These are phyloP conservation scores for Fusarium annulatum DNA, from an alignment of 2,329 filamentous ascomycete genomes.

Conservation along the genomic window DNA sequence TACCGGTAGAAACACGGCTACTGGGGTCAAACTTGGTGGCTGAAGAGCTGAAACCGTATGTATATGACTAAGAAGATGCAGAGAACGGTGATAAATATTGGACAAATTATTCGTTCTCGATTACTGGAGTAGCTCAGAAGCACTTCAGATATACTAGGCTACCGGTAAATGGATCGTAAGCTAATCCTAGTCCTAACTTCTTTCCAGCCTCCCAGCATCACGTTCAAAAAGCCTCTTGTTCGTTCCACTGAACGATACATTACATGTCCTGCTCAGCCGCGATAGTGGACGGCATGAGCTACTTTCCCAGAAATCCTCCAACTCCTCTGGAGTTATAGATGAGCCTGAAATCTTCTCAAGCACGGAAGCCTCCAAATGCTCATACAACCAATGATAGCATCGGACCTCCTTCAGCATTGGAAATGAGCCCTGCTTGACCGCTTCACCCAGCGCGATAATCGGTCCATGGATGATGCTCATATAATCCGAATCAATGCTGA, in stretches of 20 bases:
- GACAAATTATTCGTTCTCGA: too few relatives aligned
- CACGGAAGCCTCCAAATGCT: too few relatives aligned
- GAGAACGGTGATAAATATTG: rapidly evolving
- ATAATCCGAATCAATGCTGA: rapidly evolving
- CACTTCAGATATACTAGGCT: too few relatives aligned
- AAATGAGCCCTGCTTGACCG: not conserved
- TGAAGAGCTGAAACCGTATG: not conserved
- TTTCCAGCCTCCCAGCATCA: too few relatives aligned
- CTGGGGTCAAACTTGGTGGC: not conserved
- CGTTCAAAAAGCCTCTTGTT: not conserved
- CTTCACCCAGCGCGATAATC: not conserved
- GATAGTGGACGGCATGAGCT: not conserved
- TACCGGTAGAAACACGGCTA: not conserved
- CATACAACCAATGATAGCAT: rapidly evolving
- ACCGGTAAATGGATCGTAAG: too few relatives aligned
- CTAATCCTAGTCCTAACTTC: not conserved
- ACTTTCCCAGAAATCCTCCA: too few relatives aligned
- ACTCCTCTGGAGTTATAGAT: not conserved
- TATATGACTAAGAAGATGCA: rapidly evolving
- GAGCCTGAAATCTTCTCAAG: too few relatives aligned
- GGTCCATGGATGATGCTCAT: not conserved
- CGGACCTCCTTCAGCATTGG: not conserved
- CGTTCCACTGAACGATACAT: not conserved
- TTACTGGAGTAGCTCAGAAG: not conserved
- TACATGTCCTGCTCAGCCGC: not conserved